These are phyloP conservation scores for Ogataea dorogensis DNA, from an alignment of 805 yeast species.

Conservation along the genomic window DNA sequence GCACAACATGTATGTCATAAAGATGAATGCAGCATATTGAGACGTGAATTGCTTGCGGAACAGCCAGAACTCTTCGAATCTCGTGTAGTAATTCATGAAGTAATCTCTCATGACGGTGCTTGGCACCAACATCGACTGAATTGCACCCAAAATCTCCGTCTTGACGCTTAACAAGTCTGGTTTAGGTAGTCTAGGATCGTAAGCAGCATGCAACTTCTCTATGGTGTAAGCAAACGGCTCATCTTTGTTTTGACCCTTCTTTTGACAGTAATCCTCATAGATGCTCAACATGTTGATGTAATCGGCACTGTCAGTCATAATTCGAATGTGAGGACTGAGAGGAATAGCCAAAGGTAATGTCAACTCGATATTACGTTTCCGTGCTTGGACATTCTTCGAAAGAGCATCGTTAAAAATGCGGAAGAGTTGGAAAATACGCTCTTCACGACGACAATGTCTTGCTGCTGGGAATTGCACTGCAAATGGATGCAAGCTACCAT, in stretches of 20 bases:
- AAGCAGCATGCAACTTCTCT: constrained; percentile 85
- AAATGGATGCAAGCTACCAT: constrained; percentile 87
- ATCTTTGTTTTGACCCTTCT: constrained; percentile 72
- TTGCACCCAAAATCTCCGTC: constrained; percentile 87
- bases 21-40: constrained; percentile 89
- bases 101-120: constrained; percentile 76
- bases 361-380: constrained; percentile 80
- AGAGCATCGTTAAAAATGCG: constrained; percentile 83
- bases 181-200: constrained; percentile 88
- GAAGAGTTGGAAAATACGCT: constrained; percentile 87
- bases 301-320: constrained; percentile 76
- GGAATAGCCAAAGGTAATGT: constrained; percentile 93
- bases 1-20: constrained; percentile 92
- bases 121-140: constrained; percentile 86
- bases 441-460: constrained; percentile 95
- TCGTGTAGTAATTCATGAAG: constrained; percentile 64
- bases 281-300: constrained; percentile 76
- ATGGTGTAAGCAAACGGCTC: constrained; percentile 85
- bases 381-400: constrained; percentile 78
- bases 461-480: constrained; percentile 98
- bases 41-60: constrained; percentile 94
- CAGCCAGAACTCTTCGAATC: constrained; percentile 94
- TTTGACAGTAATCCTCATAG: constrained; percentile 83
- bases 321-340: constrained; percentile 88
- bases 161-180: constrained; percentile 88